Percentiles rank a stretch among this genome's conserved stretches.
Conservation (phyloP, 1,284 basidiomycete genomes). For the Tilletia setariae region DNA sequence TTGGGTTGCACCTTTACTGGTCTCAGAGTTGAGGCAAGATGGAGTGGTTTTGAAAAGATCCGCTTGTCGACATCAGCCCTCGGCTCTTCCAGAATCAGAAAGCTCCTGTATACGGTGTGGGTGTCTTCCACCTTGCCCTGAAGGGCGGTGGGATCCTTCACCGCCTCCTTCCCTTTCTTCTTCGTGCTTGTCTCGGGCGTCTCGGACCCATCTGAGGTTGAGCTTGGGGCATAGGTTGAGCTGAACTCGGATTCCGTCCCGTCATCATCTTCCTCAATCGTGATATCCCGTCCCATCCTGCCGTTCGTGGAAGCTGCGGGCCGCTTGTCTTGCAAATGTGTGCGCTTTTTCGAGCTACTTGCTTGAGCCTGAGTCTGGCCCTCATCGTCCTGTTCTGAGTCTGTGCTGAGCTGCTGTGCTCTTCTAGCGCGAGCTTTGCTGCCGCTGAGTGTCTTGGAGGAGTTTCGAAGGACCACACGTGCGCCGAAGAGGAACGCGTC, state of each 20-base stretch:
- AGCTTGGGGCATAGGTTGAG: background rate
- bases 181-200: conserved; percentile 44
- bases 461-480: conserved; percentile 73
- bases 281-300: background rate
- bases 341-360: too few species aligned
- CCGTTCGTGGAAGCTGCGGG: background rate
- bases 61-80: conserved; percentile 62
- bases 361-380: background rate
- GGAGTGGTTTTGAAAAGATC: conserved; percentile 57
- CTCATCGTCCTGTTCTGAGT: background rate
- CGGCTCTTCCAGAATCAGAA: conserved; percentile 64
- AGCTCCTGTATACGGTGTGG: conserved; percentile 60
- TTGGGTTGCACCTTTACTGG: conserved; percentile 56
- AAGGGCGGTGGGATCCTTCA: conserved; percentile 15
- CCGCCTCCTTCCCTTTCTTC: background rate
- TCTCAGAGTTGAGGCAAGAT: conserved; percentile 61
- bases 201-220: background rate
- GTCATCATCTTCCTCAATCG: conserved; percentile 6
- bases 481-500: conserved; percentile 91
- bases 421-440: background rate
- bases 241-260: conserved; percentile 20
- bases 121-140: conserved; percentile 59
- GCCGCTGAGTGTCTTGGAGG: conserved; percentile 16
- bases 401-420: background rate
- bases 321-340: background rate